phyloP scores from a whole-genome alignment of 1,139 yeast species.

The Scheffersomyces segobiensis region DNA sequence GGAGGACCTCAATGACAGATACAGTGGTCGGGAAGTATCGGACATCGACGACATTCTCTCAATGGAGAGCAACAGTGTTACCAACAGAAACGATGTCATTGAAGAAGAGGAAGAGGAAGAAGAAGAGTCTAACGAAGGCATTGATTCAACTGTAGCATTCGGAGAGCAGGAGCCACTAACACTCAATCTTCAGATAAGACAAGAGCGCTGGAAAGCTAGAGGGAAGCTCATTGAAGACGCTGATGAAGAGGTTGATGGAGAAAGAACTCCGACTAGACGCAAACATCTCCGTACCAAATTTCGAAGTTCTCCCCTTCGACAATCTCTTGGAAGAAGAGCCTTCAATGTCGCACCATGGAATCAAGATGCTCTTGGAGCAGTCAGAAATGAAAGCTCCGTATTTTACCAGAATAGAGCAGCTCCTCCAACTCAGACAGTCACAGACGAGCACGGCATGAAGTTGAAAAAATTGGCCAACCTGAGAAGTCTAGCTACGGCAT shows the following conservation, averaged over 20 bases:
- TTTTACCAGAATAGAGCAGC: background rate
- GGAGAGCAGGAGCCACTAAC: background rate
- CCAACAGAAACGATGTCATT: conserved; percentile 12
- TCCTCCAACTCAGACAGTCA: background rate
- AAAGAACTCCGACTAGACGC: background rate
- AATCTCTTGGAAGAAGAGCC: background rate
- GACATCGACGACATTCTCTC: conserved; percentile 19
- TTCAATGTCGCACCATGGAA: background rate
- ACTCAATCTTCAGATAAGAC: background rate
- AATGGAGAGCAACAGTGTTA: conserved; percentile 13
- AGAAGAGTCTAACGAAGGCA: conserved; percentile 3
- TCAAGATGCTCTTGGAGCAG: background rate
- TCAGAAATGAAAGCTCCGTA: background rate
- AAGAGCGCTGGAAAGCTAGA: background rate
- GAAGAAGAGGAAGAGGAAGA: conserved; percentile 8
- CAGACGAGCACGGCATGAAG: conserved; percentile 9
- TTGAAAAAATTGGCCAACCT: conserved; percentile 3
- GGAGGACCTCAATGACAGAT: conserved; percentile 17
- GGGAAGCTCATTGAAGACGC: background rate
- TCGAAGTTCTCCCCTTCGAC: background rate
- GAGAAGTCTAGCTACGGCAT: background rate
- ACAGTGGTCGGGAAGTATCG: conserved; percentile 15
- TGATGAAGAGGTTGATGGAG: background rate
- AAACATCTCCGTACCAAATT: background rate
- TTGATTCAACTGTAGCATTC: conserved; percentile 1